Percentiles rank a stretch among this genome's conserved stretches.
Evolutionary conservation across 148 eudicot species (phyloP).

Genomic region (Rhododendron mucronatum): DNA sequence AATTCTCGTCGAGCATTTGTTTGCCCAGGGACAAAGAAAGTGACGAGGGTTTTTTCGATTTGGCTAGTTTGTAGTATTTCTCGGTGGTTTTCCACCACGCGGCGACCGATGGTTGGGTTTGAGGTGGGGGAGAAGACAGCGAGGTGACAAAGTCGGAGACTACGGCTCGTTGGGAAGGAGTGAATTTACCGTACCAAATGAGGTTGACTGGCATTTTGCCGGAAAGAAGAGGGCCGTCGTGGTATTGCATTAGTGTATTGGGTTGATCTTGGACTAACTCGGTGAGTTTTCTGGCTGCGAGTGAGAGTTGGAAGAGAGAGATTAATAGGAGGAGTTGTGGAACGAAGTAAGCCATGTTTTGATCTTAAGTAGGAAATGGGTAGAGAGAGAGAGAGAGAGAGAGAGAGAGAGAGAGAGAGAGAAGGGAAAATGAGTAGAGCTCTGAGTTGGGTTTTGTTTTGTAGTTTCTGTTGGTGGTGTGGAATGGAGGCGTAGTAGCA

Average conservation of each 20-base stretch:
- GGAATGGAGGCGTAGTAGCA: background rate
- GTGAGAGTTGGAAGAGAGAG: constrained; percentile 5
- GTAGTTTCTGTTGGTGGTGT: background rate
- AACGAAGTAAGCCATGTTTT: background rate
- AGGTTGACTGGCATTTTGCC: constrained; percentile 12
- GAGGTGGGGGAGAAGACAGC: background rate
- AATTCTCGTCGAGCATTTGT: constrained; percentile 2
- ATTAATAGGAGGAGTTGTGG: background rate
- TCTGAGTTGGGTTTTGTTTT: background rate
- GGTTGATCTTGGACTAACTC: constrained; percentile 5
- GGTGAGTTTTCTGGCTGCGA: constrained; percentile 1
- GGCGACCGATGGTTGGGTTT: constrained; percentile 8
- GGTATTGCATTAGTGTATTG: background rate
- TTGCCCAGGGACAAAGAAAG: constrained; percentile 1
- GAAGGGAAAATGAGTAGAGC: background rate
- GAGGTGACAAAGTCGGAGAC: constrained; percentile 13
- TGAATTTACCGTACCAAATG: constrained; percentile 15
- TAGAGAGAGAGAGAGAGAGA: background rate
- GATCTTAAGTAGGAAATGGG: background rate
- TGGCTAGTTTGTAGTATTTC: constrained; percentile 7
- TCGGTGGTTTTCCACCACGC: constrained; percentile 16
- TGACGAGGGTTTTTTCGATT: background rate
- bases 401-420: background rate
- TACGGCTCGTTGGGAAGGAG: constrained; percentile 7
- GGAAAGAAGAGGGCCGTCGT: constrained; percentile 9